Conservation (phyloP, 192 early-diverging fungal genomes). For the Rhizoclosmatium globosum region DNA sequence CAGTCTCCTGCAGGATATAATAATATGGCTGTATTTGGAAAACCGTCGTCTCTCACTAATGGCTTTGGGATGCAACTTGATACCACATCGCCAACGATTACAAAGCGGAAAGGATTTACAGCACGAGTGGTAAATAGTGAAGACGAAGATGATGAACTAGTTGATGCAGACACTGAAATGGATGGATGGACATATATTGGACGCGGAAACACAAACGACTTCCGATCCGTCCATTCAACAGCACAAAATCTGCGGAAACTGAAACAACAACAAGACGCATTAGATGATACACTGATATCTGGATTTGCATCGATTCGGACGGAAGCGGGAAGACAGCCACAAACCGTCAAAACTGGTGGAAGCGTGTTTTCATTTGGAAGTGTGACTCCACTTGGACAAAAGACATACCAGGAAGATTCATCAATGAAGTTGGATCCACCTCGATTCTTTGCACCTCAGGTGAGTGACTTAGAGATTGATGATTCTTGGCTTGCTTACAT, state of each 20-base stretch:
- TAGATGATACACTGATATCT: not conserved
- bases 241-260: not conserved
- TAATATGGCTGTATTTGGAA: not conserved
- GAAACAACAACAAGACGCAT: not conserved
- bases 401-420: not conserved
- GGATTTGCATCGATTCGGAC: constrained; percentile 1
- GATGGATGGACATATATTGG: too few relatives aligned
- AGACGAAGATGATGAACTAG: not conserved
- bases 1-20: too few relatives aligned
- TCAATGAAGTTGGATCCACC: constrained; percentile 21
- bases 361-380: not conserved
- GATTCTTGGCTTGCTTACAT: not conserved
- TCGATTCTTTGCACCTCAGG: constrained; percentile 34
- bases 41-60: not conserved
- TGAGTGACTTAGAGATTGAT: not conserved
- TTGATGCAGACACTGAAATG: too few relatives aligned
- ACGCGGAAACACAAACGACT: not conserved
- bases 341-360: not conserved
- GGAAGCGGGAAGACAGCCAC: not conserved
- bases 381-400: not conserved
- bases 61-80: too few relatives aligned
- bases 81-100: too few relatives aligned
- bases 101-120: not conserved
- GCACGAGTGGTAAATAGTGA: not conserved
- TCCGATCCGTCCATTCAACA: not conserved